phyloP scores from a whole-genome alignment of 2,329 filamentous ascomycete genomes.

The Elsinoe ampelina region DNA sequence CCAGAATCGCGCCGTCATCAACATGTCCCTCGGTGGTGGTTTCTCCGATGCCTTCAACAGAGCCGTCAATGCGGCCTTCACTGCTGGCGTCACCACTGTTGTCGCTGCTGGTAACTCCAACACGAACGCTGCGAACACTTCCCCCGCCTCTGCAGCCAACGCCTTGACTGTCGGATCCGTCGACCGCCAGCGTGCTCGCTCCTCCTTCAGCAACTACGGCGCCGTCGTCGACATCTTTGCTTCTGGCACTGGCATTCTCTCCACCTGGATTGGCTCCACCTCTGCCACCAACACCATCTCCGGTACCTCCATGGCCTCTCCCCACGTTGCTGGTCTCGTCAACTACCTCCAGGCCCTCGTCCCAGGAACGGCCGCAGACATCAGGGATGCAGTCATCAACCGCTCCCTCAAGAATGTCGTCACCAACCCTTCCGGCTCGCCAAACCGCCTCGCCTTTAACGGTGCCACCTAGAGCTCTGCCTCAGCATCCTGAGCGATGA shows the following conservation, averaged over 20 bases:
- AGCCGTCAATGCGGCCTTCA: slow-evolving; percentile 40
- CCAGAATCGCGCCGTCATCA: slow-evolving; percentile 40
- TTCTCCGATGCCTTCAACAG: slow-evolving; percentile 41
- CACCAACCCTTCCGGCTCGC: slow-evolving; percentile 11
- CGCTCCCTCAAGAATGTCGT: slow-evolving; percentile 7
- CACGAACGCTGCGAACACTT: slow-evolving; percentile 21
- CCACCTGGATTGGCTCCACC: slow-evolving; percentile 38
- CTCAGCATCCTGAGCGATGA: background rate
- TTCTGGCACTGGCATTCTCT: slow-evolving; percentile 30
- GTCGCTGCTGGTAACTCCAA: slow-evolving; percentile 48
- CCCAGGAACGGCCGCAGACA: slow-evolving; percentile 2
- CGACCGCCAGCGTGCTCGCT: slow-evolving; percentile 23
- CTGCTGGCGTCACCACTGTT: slow-evolving; percentile 42
- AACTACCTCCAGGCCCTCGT: slow-evolving; percentile 41
- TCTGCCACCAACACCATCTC: slow-evolving; percentile 40
- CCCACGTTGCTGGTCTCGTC: slow-evolving; percentile 58
- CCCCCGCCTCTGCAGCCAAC: slow-evolving; percentile 29
- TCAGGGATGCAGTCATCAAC: slow-evolving; percentile 10
- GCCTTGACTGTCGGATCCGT: slow-evolving; percentile 30
- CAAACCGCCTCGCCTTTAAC: slow-evolving; percentile 16
- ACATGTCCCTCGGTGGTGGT: slow-evolving; percentile 46
- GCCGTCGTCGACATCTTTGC: slow-evolving; percentile 32
- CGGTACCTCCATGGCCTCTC: slow-evolving; percentile 57
- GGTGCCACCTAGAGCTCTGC: slow-evolving; percentile 2
- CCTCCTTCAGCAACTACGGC: slow-evolving; percentile 34